Evolutionary conservation across 73 alveolate genomes (phyloP).

Genomic region (Effrenium voratum): DNA sequence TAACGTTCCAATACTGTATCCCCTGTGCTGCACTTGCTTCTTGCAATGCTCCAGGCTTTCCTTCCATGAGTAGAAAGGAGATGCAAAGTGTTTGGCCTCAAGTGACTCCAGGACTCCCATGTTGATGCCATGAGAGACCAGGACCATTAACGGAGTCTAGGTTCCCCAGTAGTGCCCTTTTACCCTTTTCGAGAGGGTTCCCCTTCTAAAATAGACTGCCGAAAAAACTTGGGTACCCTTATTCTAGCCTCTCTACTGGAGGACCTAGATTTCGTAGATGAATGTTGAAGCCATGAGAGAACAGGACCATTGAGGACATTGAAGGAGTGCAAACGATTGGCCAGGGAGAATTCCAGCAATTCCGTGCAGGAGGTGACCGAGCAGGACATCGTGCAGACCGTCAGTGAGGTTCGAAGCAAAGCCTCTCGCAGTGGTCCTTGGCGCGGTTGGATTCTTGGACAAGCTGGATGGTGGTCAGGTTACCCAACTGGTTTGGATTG

Average conservation of each 20-base stretch:
- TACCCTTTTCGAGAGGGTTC: no score
- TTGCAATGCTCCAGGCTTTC: neutral
- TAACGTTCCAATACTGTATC: neutral
- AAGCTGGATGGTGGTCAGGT: no score
- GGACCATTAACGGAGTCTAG: no score
- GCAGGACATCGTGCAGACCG: constrained; percentile 2
- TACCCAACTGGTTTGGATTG: no score
- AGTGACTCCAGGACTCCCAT: neutral
- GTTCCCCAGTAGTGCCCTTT: no score
- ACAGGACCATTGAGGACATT: no score
- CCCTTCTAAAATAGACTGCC: no score
- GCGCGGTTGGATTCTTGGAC: constrained; percentile 13
- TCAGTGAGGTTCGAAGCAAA: neutral
- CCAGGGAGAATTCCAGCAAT: no score
- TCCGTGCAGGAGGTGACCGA: neutral
- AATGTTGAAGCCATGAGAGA: neutral
- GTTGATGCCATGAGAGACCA: neutral
- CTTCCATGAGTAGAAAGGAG: neutral
- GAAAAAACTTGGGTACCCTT: no score
- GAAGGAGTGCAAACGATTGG: no score
- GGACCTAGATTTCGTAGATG: neutral
- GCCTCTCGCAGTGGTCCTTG: constrained; percentile 18
- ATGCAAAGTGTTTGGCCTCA: neutral
- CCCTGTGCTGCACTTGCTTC: neutral
- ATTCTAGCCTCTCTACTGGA: no score